Evolutionary conservation across 352 stramenopile species (phyloP), one percentile per base, ranked within the genome.

Genomic region (Phytophthora sansomeana): DNA sequence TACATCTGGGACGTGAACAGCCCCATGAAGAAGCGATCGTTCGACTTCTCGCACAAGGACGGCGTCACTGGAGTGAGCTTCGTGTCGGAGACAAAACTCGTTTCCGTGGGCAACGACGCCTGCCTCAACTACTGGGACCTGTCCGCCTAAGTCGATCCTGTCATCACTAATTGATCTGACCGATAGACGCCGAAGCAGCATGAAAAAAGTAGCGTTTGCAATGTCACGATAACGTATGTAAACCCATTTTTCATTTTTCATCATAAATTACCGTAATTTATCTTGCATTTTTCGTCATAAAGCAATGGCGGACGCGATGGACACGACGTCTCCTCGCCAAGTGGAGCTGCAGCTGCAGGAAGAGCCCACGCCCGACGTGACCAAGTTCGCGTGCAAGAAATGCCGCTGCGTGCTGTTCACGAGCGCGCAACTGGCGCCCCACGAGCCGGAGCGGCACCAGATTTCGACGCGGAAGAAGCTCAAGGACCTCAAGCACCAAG

Each of bases 1-100:
- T 99, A 98, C 77, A 84, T 99, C 17, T 99, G 97, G 97, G 97
- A 89, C 69, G 74, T 98, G 7, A 81, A 87, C 60, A 92, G 71
- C 50, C 83, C 83, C 16, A 76, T 69, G 70, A 80, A 78, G 21
- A 92, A 91, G 69, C 78, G 75, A 50, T 72, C 67, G 13, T 91
- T 93, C 51, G 83, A 93, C 13, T 92, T 92, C 69, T 70, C 87
- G 47, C 87, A 95, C 82, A 91, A 93, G 65, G 87, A 95, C 43
- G 87, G 87, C 41, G 84, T 91, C 46, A 95, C 80, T 1, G 78
- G 78, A 41, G 85, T 92, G 58, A 77, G 80, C 52, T 95, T 95
- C 61, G 65, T 83, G 16, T 80, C 80, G 7, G 87, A 95, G 58
- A 78, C 84, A 53, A 62, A 95, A 47, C 72, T 95, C 38, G 73